Conservation (phyloP, 2,329 filamentous ascomycete species). For the Colletotrichum kahawae region DNA sequence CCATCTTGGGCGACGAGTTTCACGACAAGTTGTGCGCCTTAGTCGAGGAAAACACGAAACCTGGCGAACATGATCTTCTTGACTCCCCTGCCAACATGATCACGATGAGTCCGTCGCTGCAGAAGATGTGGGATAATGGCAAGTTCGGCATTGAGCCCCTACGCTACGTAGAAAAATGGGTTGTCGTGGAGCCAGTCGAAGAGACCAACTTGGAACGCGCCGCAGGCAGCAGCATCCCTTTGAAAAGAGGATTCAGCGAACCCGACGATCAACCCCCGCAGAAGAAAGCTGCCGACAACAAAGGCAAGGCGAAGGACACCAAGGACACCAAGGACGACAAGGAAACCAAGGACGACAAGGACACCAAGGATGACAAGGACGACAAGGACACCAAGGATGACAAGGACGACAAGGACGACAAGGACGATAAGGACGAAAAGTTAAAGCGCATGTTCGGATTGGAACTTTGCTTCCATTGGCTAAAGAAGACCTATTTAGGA, state of each 20-base stretch:
- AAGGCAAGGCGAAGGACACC: background rate
- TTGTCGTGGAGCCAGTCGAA: background rate
- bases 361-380: background rate
- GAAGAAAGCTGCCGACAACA: too few relatives aligned
- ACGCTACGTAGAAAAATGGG: background rate
- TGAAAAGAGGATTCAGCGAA: too few relatives aligned
- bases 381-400: background rate
- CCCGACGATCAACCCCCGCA: too few relatives aligned
- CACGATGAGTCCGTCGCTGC: background rate
- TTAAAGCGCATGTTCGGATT: background rate
- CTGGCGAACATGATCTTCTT: background rate
- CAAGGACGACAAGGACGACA: background rate
- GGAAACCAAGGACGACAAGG: background rate
- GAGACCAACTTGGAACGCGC: background rate
- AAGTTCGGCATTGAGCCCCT: background rate
- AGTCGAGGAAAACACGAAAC: background rate
- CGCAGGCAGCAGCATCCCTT: background rate
- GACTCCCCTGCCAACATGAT: background rate
- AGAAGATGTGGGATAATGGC: background rate
- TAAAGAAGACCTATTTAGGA: background rate
- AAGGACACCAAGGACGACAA: background rate
- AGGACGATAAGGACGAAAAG: background rate
- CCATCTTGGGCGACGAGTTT: background rate
- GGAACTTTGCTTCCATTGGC: background rate
- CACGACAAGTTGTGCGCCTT: background rate